Evolutionary conservation across 2,329 filamentous ascomycete species (phyloP).

Genomic region (Metarhizium rileyi): DNA sequence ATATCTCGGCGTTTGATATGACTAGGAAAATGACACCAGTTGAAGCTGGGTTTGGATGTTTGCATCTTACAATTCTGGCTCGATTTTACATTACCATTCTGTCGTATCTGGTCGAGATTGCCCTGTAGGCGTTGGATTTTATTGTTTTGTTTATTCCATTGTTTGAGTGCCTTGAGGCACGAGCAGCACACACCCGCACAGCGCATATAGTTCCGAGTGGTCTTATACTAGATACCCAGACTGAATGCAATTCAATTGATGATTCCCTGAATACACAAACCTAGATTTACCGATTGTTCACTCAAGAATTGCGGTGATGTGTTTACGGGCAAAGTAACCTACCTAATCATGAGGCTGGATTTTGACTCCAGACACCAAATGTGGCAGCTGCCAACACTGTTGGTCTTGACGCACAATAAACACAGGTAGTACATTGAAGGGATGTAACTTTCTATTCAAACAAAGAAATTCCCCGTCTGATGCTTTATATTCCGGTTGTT

Average conservation of each 20-base stretch:
- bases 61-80: not conserved
- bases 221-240: slow-evolving; percentile 6
- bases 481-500: too few relatives aligned
- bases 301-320: too few relatives aligned
- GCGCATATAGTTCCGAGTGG: not conserved
- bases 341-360: too few relatives aligned
- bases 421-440: too few relatives aligned
- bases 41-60: not conserved
- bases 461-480: too few relatives aligned
- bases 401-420: too few relatives aligned
- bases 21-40: not conserved
- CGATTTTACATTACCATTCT: not conserved
- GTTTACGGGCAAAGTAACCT: too few relatives aligned
- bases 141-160: not conserved
- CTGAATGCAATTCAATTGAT: not conserved
- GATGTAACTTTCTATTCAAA: too few relatives aligned
- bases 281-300: too few relatives aligned
- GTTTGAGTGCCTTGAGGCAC: not conserved
- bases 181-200: not conserved
- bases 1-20: not conserved
- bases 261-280: too few relatives aligned
- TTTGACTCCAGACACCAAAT: too few relatives aligned
- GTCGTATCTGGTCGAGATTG: not conserved
- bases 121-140: not conserved
- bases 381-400: too few relatives aligned